Evolutionary conservation across 2,329 filamentous ascomycete genomes (phyloP), one percentile per base, ranked within the genome.

Genomic region (Aspergillus sp.): DNA sequence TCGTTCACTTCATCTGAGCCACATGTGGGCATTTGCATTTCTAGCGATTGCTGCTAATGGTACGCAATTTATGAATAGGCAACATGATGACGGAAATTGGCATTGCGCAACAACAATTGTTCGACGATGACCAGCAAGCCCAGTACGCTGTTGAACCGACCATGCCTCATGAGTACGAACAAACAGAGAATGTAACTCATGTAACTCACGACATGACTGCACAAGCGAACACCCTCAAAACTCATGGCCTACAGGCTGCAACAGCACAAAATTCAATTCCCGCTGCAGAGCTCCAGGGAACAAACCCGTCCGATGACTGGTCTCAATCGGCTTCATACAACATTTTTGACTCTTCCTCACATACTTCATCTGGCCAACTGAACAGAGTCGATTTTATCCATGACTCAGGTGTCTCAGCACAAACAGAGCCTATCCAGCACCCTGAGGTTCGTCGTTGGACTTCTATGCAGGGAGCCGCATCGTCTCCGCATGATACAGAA

Each of bases 401-500:
- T 19, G 53, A 61, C 40, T 33, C 44, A 17, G 33, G 31, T 19
- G 47, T 17, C 14, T 58, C 57, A n/a, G 23, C 57, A 8, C 43
- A 51, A 9, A 59, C 49, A 7, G 57, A 59, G n/a, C 14, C 31
- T 39, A 21, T 67, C 56, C 23, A 63, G 61, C 45, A 63, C 44
- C 3, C 43, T 56, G 4, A 58, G 2, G 35, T 60, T 2, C 59
- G 64, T 25, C 63, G 68, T 37, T 66, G 66, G 19, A 66, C 70
- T 45, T 68, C 70, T 4, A 58, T 70, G 45, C 69, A 70, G 51
- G 52, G 58, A 4, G 55, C 63, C 11, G 51, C 57, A n/a, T 67
- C 66, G 48, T 76, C 74, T 4, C 73, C 73, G 7, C 73, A 74
- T 44, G 75, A 77, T 49, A 77, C 76, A 2, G 69, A 76, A 44